phyloP scores from a whole-genome alignment of 441 rosid species.

The Pelargonium australe region DNA sequence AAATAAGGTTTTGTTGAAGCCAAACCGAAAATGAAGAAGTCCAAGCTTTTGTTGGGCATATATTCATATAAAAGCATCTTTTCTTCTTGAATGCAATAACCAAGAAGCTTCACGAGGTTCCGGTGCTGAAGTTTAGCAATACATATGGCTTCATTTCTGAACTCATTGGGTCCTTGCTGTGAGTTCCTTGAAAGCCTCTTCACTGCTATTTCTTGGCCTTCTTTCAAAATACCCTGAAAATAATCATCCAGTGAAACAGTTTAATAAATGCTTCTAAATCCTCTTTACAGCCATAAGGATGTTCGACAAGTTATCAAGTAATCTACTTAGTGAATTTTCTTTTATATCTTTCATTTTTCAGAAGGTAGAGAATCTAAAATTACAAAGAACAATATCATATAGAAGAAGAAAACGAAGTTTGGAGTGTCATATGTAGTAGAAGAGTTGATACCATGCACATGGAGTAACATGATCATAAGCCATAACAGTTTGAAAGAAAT shows the following conservation, averaged over 20 bases:
- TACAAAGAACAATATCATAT: too few relatives aligned
- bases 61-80: conserved; percentile 29
- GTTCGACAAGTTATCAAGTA: background rate
- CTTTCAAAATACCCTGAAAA: conserved; percentile 23
- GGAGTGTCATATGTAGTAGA: too few relatives aligned
- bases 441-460: background rate
- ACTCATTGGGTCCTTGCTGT: conserved; percentile 30
- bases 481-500: background rate
- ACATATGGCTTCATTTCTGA: conserved; percentile 30
- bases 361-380: too few relatives aligned
- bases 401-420: too few relatives aligned
- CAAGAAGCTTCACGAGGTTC: conserved; percentile 32
- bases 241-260: too few relatives aligned
- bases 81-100: conserved; percentile 30
- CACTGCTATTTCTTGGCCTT: conserved; percentile 29
- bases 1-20: background rate
- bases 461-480: background rate
- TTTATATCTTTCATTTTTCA: too few relatives aligned
- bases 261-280: background rate
- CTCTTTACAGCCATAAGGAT: too few relatives aligned
- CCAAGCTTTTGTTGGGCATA: conserved; percentile 34
- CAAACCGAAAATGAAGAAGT: conserved; percentile 38
- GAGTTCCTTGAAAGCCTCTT: conserved; percentile 32
- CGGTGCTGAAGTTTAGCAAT: conserved; percentile 33
- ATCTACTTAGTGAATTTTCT: background rate